Conservation (phyloP, 73 alveolate genomes). For the Paramecium pentaurelia region DNA sequence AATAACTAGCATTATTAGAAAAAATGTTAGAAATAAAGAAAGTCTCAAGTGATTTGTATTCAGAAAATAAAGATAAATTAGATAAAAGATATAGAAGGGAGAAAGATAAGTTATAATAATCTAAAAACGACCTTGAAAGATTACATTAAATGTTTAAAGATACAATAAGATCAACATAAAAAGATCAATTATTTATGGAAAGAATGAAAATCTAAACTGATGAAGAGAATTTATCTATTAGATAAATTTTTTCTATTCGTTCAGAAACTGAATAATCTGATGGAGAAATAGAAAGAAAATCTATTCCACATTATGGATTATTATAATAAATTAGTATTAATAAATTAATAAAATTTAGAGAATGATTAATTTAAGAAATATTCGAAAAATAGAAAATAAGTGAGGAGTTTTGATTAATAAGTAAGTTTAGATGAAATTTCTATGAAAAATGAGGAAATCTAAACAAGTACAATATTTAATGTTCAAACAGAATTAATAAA, state of each 20-base stretch:
- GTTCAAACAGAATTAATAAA: background rate
- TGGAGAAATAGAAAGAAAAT: background rate
- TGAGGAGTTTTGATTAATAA: constrained; percentile 4
- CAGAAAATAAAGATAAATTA: constrained; percentile 12
- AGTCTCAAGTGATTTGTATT: background rate
- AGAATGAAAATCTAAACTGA: background rate
- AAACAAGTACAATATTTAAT: background rate
- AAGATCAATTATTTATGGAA: constrained; percentile 21
- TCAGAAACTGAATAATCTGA: constrained; percentile 40
- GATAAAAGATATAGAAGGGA: constrained; percentile 8
- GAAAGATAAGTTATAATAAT: background rate
- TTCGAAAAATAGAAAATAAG: background rate
- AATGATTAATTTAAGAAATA: constrained; percentile 24
- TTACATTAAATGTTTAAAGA: background rate
- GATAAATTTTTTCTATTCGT: constrained; percentile 2
- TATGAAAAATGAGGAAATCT: constrained; percentile 30
- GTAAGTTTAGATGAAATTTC: constrained; percentile 30
- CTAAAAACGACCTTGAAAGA: background rate
- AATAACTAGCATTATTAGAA: background rate
- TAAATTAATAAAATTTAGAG: background rate
- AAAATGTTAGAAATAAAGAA: constrained; percentile 10
- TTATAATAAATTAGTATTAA: background rate
- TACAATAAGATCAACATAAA: background rate
- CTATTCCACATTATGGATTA: background rate
- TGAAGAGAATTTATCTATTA: background rate